These are phyloP conservation scores for Xylaria sp. DNA, from an alignment of 2,329 filamentous ascomycete genomes.

Conservation along the genomic window DNA sequence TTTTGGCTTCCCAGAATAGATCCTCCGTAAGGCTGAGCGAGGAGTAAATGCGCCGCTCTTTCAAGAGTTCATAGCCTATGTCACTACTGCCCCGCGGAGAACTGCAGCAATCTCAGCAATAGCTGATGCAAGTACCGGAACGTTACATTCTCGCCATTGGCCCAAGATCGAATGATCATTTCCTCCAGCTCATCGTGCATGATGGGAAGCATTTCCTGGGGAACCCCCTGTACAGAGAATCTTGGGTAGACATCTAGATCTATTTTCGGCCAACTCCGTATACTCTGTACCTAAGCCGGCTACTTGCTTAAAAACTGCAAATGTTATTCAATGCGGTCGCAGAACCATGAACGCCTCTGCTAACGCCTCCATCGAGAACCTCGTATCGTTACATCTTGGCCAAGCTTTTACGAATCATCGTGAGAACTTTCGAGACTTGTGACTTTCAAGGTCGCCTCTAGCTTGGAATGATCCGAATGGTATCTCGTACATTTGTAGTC, in stretches of 20 bases:
- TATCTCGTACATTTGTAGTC: too few species aligned
- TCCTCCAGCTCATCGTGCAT: constrained; percentile 12
- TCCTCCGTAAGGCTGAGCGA: constrained; percentile 29
- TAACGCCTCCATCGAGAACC: constrained; percentile 1
- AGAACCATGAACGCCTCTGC: constrained; percentile 6
- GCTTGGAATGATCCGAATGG: neutral
- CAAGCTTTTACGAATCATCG: constrained; percentile 15
- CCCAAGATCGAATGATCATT: neutral
- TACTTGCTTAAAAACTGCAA: neutral
- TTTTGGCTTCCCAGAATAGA: constrained; percentile 23
- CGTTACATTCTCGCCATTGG: constrained; percentile 19
- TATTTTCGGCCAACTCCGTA: constrained; percentile 18
- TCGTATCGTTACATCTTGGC: constrained; percentile 19
- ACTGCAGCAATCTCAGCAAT: constrained; percentile 2
- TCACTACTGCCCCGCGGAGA: constrained; percentile 6
- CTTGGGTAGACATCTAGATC: neutral
- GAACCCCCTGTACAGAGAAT: constrained; percentile 15
- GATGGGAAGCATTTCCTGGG: constrained; percentile 12
- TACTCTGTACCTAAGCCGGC: neutral
- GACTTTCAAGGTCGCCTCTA: neutral
- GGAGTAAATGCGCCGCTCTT: neutral
- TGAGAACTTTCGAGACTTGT: neutral
- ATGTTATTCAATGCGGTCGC: neutral
- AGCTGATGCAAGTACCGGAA: constrained; percentile 15
- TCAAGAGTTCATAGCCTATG: constrained; percentile 6